Evolutionary conservation across 1,139 yeast genomes (phyloP).

Genomic region (Nakaseomyces delphensis): DNA sequence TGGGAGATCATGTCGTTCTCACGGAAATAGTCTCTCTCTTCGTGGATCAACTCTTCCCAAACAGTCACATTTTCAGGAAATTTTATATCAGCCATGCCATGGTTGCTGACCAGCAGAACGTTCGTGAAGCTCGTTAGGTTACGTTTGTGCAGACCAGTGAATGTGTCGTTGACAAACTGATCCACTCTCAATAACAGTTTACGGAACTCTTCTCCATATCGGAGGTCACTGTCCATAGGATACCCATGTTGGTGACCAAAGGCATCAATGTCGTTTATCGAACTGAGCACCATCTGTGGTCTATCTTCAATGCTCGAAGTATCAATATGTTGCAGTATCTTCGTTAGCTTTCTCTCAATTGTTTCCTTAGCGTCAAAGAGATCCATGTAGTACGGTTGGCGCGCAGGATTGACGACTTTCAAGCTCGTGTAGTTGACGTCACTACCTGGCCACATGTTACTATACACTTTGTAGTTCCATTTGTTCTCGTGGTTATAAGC

Average conservation of each 20-base stretch:
- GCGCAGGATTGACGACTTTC: conserved; percentile 29
- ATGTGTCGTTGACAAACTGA: conserved; percentile 44
- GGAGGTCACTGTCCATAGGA: conserved; percentile 35
- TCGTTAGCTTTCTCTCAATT: conserved; percentile 45
- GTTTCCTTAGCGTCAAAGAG: conserved; percentile 56
- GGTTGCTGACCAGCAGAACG: conserved; percentile 74
- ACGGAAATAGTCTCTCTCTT: conserved; percentile 6
- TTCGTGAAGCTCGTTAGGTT: conserved; percentile 60
- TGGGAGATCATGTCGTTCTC: conserved; percentile 6
- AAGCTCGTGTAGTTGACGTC: conserved; percentile 48
- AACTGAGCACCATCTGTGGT: conserved; percentile 73
- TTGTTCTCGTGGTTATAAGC: conserved; percentile 33
- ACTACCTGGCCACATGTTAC: conserved; percentile 97
- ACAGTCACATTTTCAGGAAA: conserved; percentile 5
- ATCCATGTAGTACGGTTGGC: conserved; percentile 49
- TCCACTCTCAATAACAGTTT: conserved; percentile 53
- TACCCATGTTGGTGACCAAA: conserved; percentile 63
- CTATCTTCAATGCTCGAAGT: conserved; percentile 38
- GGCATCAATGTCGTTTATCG: conserved; percentile 74
- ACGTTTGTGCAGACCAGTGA: conserved; percentile 42
- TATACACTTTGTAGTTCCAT: conserved; percentile 49
- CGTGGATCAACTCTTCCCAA: conserved; percentile 8
- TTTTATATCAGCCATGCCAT: conserved; percentile 52
- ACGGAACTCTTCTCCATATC: conserved; percentile 36
- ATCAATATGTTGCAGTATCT: conserved; percentile 64